These are phyloP conservation scores for Suillus fuscotomentosus DNA, from an alignment of 768 basidiomycete genomes.

Conservation along the genomic window DNA sequence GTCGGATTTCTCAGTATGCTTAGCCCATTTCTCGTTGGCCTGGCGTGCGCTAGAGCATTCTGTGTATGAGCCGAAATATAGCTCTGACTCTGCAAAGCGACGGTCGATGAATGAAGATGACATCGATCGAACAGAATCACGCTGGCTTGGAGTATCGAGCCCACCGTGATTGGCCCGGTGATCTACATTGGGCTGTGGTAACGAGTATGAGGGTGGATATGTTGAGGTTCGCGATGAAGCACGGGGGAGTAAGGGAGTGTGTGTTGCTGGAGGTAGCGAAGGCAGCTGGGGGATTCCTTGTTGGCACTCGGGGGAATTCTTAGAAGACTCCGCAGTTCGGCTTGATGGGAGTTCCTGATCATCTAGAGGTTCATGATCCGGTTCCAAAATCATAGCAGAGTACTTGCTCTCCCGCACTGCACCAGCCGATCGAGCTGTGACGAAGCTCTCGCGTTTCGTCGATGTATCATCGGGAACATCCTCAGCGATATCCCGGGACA, in stretches of 20 bases:
- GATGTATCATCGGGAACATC: slow-evolving; percentile 36
- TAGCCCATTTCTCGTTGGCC: slow-evolving; percentile 14
- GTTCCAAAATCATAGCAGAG: slow-evolving; percentile 21
- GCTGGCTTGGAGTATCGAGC: slow-evolving; percentile 25
- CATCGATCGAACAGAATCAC: slow-evolving; percentile 27
- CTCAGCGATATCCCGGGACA: slow-evolving; percentile 22
- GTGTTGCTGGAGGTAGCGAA: slow-evolving; percentile 9
- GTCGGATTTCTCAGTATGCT: slow-evolving; percentile 15
- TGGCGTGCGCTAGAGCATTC: slow-evolving; percentile 30
- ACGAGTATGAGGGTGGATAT: slow-evolving; percentile 24
- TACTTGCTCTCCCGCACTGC: slow-evolving; percentile 28
- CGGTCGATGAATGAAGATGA: slow-evolving; percentile 53
- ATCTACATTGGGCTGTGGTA: slow-evolving; percentile 18
- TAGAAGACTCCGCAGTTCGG: slow-evolving; percentile 15
- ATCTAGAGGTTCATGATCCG: slow-evolving; percentile 22
- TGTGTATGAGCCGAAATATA: slow-evolving; percentile 34
- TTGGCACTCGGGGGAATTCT: slow-evolving; percentile 1
- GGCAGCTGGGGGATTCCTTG: neutral
- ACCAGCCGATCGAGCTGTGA: slow-evolving; percentile 40
- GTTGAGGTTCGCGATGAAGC: slow-evolving; percentile 18
- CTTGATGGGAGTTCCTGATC: slow-evolving; percentile 9
- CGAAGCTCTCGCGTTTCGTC: slow-evolving; percentile 56
- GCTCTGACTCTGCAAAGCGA: slow-evolving; percentile 46
- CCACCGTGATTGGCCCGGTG: slow-evolving; percentile 16
- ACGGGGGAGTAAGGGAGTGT: slow-evolving; percentile 13